Evolutionary conservation across 352 stramenopile genomes (phyloP).

Genomic region (Phytophthora cryptogea): DNA sequence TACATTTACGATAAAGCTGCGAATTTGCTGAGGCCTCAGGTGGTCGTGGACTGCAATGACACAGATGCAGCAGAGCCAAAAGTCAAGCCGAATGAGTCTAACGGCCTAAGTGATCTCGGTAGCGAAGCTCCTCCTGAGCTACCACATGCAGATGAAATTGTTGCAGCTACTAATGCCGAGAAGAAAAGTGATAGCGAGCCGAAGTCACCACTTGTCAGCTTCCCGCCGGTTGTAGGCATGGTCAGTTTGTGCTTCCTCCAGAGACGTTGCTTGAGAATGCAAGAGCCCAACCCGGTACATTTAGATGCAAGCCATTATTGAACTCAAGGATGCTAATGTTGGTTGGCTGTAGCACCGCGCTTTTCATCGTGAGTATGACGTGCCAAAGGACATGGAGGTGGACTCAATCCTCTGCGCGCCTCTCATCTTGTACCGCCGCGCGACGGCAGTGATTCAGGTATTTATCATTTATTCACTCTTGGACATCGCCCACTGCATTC

Average conservation of each 20-base stretch:
- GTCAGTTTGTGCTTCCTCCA: conserved; percentile 64
- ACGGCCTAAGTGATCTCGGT: neutral
- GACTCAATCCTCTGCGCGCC: conserved; percentile 65
- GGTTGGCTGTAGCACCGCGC: conserved; percentile 43
- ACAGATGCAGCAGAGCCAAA: neutral
- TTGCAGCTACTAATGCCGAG: neutral
- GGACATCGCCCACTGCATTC: neutral
- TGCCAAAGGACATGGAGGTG: conserved; percentile 49
- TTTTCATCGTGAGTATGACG: conserved; percentile 67
- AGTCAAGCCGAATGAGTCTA: neutral
- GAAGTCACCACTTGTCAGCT: conserved; percentile 29
- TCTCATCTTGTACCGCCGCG: conserved; percentile 55
- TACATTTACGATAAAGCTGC: conserved; percentile 60
- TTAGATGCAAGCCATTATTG: neutral
- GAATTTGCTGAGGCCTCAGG: conserved; percentile 48
- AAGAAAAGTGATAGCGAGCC: neutral
- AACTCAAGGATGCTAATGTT: neutral
- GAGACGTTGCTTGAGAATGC: conserved; percentile 59
- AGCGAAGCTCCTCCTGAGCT: neutral
- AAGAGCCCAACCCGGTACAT: conserved; percentile 50
- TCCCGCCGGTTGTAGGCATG: conserved; percentile 61
- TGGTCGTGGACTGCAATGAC: conserved; percentile 25
- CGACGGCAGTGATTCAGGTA: conserved; percentile 64
- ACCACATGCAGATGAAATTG: neutral
- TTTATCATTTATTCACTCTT: neutral